Evolutionary conservation across 2,329 filamentous ascomycete genomes (phyloP), one percentile per base, ranked within the genome.

Genomic region (Fusarium stilboides): DNA sequence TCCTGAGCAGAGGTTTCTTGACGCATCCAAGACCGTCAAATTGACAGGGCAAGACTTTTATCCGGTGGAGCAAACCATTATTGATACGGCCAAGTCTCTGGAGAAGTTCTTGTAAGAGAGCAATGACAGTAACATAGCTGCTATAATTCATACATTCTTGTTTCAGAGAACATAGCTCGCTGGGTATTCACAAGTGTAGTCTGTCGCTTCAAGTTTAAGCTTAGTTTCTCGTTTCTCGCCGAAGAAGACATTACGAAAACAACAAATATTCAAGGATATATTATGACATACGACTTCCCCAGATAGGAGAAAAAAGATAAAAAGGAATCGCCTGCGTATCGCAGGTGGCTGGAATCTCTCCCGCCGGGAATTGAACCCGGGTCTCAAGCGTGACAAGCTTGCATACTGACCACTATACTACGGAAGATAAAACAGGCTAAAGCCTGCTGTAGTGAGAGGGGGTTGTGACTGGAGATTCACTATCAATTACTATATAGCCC

Each of bases 61-160:
- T 24, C 22, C 56, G 1, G 64, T 72, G 12, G 60, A 74, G 37
- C 56, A 74, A 52, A 57, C 66, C 2, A 74, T 74, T 31, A 26
- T 63, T 34, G 72, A 74, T 19, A 71, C 72, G 2, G 72, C 70
- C 15, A 72, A 69, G 49, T 66, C 47, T 45, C 42, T 72, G 13
- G 62, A 74, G 39, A 69, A 54, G 28, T 73, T 68, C 3, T 31
- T 74, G 52, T 74, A 69, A 31, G 1, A 17, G 36, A 14, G 14
- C 7, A n/a, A 20, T 20, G 15, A 19, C n/a, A 49, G 22, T 19
- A 13, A 31, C 10, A 31, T 31, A 31, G 28, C 9, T 13, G 9
- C 28, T 31, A 10, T 12, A 31, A 10, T 12, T 31, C 13, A 31
- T 31, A 13, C 3, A 31, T 1, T 31, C 5, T 31, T 10, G 13